These are phyloP conservation scores for Fragilaria crotonensis DNA, from an alignment of 108 stramenopile genomes.

Conservation along the genomic window DNA sequence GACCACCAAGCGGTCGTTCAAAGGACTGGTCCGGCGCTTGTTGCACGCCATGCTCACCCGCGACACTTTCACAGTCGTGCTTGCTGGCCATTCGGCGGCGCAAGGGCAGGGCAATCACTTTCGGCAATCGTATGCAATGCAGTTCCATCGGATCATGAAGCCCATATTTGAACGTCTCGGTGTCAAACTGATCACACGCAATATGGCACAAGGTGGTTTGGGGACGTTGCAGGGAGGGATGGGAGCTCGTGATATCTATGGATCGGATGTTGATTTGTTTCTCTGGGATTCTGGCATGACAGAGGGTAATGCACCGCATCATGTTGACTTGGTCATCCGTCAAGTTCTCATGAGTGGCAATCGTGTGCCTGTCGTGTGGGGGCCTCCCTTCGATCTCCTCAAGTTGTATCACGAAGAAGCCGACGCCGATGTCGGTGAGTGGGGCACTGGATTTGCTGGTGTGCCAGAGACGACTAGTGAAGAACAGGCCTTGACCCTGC, in stretches of 20 bases:
- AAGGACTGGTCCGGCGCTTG: conserved; percentile 65
- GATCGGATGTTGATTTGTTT: conserved; percentile 63
- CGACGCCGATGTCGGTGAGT: conserved; percentile 68
- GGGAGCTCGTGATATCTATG: conserved; percentile 60
- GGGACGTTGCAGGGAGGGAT: conserved; percentile 46
- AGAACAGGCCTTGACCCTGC: conserved; percentile 41
- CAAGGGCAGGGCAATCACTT: conserved; percentile 68
- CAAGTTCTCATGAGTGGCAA: conserved; percentile 56
- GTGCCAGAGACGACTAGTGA: conserved; percentile 39
- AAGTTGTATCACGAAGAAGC: conserved; percentile 55
- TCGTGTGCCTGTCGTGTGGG: conserved; percentile 62
- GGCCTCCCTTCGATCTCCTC: conserved; percentile 43
- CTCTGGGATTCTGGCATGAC: conserved; percentile 64
- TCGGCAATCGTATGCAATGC: conserved; percentile 63
- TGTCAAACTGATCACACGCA: conserved; percentile 54
- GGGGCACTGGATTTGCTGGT: conserved; percentile 42
- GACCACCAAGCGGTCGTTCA: conserved; percentile 58
- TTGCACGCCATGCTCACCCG: conserved; percentile 84
- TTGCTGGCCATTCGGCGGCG: conserved; percentile 49
- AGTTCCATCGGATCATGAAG: conserved; percentile 51
- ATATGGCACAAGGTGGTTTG: conserved; percentile 55
- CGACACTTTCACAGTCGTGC: conserved; percentile 65
- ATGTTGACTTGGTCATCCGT: conserved; percentile 55
- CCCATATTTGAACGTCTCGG: conserved; percentile 70
- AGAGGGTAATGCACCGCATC: conserved; percentile 10